phyloP scores from a whole-genome alignment of 2,329 filamentous ascomycete genomes.

The Colletotrichum sp. region DNA sequence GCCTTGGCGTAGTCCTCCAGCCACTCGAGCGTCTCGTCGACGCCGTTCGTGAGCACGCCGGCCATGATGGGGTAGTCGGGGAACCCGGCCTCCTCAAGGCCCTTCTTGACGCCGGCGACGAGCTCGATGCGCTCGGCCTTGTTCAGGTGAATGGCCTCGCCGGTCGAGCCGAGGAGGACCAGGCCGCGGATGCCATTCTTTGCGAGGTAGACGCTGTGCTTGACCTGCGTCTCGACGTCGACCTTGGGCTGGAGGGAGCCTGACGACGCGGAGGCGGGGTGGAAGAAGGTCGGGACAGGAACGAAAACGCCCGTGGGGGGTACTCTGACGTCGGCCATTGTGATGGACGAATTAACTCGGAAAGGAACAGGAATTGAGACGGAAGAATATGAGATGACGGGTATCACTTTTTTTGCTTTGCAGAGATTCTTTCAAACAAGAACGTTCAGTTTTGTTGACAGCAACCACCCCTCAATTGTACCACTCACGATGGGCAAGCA shows the following conservation, averaged over 20 bases:
- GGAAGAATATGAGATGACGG: not conserved
- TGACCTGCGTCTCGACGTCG: conserved; percentile 61
- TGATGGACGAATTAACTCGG: not conserved
- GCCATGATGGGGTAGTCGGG: conserved; percentile 58
- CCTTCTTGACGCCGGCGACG: conserved; percentile 57
- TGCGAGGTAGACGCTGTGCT: conserved; percentile 64
- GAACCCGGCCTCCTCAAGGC: conserved; percentile 59
- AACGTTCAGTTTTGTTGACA: not conserved
- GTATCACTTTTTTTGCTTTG: not conserved
- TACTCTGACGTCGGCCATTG: conserved; percentile 13
- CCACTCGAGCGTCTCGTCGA: conserved; percentile 59
- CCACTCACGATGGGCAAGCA: not conserved
- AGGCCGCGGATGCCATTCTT: conserved; percentile 63
- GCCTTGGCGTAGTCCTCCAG: conserved; percentile 59
- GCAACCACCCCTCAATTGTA: conserved; percentile 6
- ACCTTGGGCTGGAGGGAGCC: conserved; percentile 52
- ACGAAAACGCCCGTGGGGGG: conserved; percentile 58
- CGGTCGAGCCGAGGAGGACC: conserved; percentile 66
- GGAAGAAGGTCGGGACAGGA: conserved; percentile 68
- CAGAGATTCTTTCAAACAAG: not conserved
- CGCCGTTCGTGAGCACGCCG: conserved; percentile 60
- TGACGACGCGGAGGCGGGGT: conserved; percentile 40
- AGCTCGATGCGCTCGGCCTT: conserved; percentile 59
- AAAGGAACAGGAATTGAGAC: not conserved
- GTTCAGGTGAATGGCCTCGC: conserved; percentile 67